phyloP scores from a whole-genome alignment of 2,329 filamentous ascomycete genomes.

The Elsinoe fawcettii region DNA sequence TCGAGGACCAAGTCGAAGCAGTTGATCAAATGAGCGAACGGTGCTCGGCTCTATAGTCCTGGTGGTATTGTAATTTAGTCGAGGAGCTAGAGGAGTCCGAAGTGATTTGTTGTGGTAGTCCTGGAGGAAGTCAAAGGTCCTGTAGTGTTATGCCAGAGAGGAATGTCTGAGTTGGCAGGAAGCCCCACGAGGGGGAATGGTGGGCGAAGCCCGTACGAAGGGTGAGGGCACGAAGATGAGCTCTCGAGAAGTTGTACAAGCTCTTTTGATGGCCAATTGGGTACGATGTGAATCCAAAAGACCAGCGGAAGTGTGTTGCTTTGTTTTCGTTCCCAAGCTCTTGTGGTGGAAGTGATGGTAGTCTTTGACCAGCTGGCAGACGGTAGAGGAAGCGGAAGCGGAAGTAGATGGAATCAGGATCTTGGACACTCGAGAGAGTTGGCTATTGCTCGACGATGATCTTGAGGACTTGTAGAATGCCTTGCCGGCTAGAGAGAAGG shows the following conservation, averaged over 20 bases:
- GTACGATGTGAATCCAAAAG: conserved; percentile 1
- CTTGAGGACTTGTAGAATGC: not conserved
- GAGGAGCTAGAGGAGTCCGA: not conserved
- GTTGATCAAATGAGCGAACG: not conserved
- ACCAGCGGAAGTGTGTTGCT: not conserved
- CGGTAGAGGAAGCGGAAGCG: not conserved
- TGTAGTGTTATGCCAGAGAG: not conserved
- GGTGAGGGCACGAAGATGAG: not conserved
- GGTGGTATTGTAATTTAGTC: not conserved
- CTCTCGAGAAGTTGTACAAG: not conserved
- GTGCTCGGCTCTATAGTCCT: not conserved
- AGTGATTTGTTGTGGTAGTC: not conserved
- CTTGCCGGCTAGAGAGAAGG: not conserved
- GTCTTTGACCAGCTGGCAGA: not conserved
- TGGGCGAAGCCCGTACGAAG: conserved; percentile 2
- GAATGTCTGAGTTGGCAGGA: conserved; percentile 1
- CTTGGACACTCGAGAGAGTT: not conserved
- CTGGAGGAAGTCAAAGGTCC: not conserved
- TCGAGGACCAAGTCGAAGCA: not conserved
- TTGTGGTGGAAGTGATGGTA: not conserved
- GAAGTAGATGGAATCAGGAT: not conserved
- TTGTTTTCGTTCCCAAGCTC: conserved; percentile 2
- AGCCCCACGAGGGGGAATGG: conserved; percentile 9
- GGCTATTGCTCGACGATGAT: conserved; percentile 1
- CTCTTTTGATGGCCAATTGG: conserved; percentile 1